A percentile compares a stretch with the other conserved stretches of the same genome.
Evolutionary conservation across 1,284 basidiomycete species (phyloP).

Genomic region (Microstroma glucosiphilum): DNA sequence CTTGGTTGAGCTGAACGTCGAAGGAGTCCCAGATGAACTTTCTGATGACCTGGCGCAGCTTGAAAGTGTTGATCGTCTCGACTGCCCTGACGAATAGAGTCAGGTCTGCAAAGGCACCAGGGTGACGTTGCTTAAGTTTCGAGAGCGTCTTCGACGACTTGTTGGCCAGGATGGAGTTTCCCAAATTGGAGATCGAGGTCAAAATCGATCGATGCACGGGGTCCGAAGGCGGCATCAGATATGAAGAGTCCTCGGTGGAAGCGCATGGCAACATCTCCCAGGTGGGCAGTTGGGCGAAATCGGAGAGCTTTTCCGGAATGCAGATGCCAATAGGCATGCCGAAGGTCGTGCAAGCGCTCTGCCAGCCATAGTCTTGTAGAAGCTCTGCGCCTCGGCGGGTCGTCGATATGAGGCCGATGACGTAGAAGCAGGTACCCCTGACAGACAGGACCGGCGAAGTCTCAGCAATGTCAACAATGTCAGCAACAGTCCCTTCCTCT

Average conservation of each 20-base stretch:
- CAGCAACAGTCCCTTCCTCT: slow-evolving; percentile 83
- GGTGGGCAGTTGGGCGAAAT: slow-evolving; percentile 59
- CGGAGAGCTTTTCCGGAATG: slow-evolving; percentile 72
- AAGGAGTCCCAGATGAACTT: slow-evolving; percentile 89
- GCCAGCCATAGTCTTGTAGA: slow-evolving; percentile 83
- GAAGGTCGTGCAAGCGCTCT: slow-evolving; percentile 68
- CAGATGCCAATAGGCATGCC: slow-evolving; percentile 83
- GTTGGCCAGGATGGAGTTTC: slow-evolving; percentile 83
- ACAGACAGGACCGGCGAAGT: slow-evolving; percentile 82
- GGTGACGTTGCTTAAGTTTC: slow-evolving; percentile 56
- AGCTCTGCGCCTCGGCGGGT: slow-evolving; percentile 71
- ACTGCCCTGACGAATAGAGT: slow-evolving; percentile 36
- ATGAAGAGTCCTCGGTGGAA: background rate
- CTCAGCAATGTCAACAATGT: slow-evolving; percentile 83
- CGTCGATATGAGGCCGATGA: slow-evolving; percentile 73
- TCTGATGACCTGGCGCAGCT: slow-evolving; percentile 71
- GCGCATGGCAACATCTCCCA: background rate
- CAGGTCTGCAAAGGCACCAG: slow-evolving; percentile 25
- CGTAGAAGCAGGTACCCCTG: slow-evolving; percentile 92
- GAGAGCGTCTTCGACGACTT: slow-evolving; percentile 35
- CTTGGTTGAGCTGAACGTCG: slow-evolving; percentile 54
- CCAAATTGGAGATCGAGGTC: slow-evolving; percentile 82
- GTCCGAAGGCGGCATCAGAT: slow-evolving; percentile 55
- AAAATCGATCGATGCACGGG: slow-evolving; percentile 73
- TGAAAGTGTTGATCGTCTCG: slow-evolving; percentile 55